Percentiles rank a stretch among this genome's conserved stretches.
Conservation (phyloP, 2,329 filamentous ascomycete species). For the Nemania serpens region DNA sequence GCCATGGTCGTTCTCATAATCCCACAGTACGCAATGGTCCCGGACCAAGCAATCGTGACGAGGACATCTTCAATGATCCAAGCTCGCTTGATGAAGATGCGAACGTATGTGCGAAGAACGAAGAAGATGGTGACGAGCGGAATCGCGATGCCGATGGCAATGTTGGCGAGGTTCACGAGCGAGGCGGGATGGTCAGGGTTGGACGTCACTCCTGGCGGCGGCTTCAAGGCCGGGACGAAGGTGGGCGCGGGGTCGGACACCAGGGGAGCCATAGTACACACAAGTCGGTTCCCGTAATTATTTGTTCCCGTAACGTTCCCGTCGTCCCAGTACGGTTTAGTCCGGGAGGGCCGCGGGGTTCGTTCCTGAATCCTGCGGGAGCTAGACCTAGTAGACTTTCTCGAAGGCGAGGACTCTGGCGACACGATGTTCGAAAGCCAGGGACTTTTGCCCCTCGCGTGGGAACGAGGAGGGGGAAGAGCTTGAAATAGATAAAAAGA, state of each 20-base stretch:
- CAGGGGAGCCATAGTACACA: background rate
- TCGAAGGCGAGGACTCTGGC: no score
- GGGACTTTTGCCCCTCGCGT: no score
- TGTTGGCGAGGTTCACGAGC: slow-evolving; percentile 5
- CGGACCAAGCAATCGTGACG: slow-evolving; percentile 8
- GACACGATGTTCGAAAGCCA: no score
- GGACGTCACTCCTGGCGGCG: slow-evolving; percentile 23
- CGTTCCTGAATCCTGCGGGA: no score
- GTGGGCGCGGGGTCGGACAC: background rate
- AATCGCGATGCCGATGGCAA: slow-evolving; percentile 24
- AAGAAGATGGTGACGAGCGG: slow-evolving; percentile 27
- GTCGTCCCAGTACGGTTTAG: no score
- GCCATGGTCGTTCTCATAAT: slow-evolving; percentile 18
- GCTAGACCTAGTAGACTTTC: no score
- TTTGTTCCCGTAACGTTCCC: no score
- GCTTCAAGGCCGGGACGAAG: background rate
- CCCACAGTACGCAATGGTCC: slow-evolving; percentile 21
- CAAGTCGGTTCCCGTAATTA: no score
- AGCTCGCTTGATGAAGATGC: slow-evolving; percentile 21
- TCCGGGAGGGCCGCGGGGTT: no score
- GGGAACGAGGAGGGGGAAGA: no score
- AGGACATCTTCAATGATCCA: slow-evolving; percentile 30
- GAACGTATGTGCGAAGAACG: slow-evolving; percentile 21
- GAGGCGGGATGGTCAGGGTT: slow-evolving; percentile 24
- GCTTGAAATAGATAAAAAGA: no score